Percentiles rank a stretch among this genome's conserved stretches.
These are phyloP conservation scores for Xylaria flabelliformis DNA, from an alignment of 495 filamentous ascomycete genomes.

Conservation along the genomic window DNA sequence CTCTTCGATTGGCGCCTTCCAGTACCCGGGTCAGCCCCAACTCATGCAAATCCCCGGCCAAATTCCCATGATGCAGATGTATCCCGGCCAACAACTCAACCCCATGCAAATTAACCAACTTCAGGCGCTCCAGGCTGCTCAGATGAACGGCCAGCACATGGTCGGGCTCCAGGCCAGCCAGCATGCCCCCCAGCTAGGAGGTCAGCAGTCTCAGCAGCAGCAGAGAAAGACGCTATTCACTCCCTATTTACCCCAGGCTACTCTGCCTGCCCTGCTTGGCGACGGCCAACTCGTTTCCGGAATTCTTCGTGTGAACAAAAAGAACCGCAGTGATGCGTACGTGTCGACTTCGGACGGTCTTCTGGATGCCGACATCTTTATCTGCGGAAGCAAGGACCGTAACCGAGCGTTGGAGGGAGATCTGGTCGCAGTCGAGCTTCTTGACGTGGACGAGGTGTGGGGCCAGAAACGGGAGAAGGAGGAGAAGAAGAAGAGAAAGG, in stretches of 20 bases:
- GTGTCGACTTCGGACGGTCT: slow-evolving; percentile 86
- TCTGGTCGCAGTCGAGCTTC: slow-evolving; percentile 91
- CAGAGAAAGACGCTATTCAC: slow-evolving; percentile 99
- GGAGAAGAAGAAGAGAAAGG: slow-evolving; percentile 99
- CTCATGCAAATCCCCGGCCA: slow-evolving; percentile 85
- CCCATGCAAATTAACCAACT: slow-evolving; percentile 88
- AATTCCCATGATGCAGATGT: slow-evolving; percentile 78
- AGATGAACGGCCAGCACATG: slow-evolving; percentile 79
- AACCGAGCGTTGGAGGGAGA: slow-evolving; percentile 97
- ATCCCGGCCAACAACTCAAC: slow-evolving; percentile 83
- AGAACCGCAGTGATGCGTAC: slow-evolving; percentile 98
- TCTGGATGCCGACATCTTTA: slow-evolving; percentile 97
- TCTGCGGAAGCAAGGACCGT: slow-evolving; percentile 97
- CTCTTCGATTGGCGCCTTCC: slow-evolving; percentile 83
- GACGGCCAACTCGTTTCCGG: slow-evolving; percentile 95
- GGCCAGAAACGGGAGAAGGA: slow-evolving; percentile 98
- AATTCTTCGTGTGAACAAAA: slow-evolving; percentile 98
- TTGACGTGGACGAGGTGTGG: slow-evolving; percentile 99
- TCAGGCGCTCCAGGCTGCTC: slow-evolving; percentile 87
- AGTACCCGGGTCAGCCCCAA: slow-evolving; percentile 91
- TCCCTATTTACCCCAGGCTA: slow-evolving; percentile 95
- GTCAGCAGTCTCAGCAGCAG: slow-evolving; percentile 75
- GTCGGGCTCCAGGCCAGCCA: slow-evolving; percentile 74
- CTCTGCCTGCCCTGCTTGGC: slow-evolving; percentile 84
- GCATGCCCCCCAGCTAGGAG: slow-evolving; percentile 71